These are phyloP conservation scores for Botrytis paeoniae DNA, from an alignment of 2,329 filamentous ascomycete species.

Conservation along the genomic window DNA sequence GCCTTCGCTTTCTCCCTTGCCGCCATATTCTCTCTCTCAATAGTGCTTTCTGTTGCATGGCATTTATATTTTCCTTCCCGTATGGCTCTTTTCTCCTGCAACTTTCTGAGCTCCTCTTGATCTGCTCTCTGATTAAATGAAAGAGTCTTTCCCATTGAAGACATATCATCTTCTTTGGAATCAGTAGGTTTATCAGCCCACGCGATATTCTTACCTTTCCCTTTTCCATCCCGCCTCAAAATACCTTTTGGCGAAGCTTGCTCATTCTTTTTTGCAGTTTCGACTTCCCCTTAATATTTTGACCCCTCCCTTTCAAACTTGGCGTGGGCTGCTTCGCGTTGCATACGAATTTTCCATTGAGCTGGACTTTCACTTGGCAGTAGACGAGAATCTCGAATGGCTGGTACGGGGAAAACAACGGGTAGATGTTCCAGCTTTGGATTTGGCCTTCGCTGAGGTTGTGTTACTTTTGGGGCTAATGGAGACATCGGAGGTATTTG, in stretches of 20 bases:
- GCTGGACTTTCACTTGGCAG: not conserved
- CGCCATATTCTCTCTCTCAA: not conserved
- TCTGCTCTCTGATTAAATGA: constrained; percentile 4
- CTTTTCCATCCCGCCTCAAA: not conserved
- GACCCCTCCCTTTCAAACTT: not conserved
- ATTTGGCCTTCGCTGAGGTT: not conserved
- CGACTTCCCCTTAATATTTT: not conserved
- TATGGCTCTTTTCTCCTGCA: not conserved
- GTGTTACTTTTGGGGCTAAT: not conserved
- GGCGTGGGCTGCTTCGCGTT: not conserved
- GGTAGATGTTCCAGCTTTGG: not conserved
- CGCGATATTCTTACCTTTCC: not conserved
- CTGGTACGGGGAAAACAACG: not conserved
- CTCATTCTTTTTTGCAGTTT: not conserved
- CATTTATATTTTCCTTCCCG: not conserved
- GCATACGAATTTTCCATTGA: constrained; percentile 3
- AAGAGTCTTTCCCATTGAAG: not conserved
- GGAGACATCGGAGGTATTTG: not conserved
- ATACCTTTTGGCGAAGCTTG: not conserved
- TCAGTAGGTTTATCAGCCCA: not conserved
- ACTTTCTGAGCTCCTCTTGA: not conserved
- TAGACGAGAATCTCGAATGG: not conserved
- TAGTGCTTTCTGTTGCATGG: not conserved
- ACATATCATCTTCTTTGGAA: not conserved
- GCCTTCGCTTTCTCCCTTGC: constrained; percentile 2